Conservation (phyloP, 306 rosid species). For the Prunus salicina region DNA sequence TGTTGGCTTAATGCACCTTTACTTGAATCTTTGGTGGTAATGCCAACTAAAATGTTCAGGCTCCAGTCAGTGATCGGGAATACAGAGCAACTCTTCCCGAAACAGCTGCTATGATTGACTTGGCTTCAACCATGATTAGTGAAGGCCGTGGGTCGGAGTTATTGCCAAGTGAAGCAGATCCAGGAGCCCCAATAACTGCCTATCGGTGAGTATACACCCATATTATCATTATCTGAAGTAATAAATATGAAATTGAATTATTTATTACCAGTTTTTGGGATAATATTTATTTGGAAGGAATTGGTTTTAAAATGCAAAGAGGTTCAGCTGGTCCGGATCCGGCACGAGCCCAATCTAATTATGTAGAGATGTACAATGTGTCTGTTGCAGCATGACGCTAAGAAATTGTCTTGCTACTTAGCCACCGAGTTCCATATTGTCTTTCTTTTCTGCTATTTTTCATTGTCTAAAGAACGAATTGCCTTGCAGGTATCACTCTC, state of each 20-base stretch:
- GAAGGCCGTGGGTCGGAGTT: slow-evolving; percentile 78
- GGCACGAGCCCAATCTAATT: neutral
- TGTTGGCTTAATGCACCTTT: slow-evolving; percentile 16
- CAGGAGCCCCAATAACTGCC: slow-evolving; percentile 77
- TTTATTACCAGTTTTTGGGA: neutral
- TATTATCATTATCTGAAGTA: neutral
- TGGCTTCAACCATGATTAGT: slow-evolving; percentile 87
- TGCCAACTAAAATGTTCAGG: slow-evolving; percentile 52
- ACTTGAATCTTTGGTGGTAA: slow-evolving; percentile 18
- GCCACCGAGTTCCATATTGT: slow-evolving; percentile 3
- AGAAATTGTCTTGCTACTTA: neutral
- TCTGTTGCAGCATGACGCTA: neutral
- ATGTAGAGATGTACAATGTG: neutral
- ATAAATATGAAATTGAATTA: neutral
- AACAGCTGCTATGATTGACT: slow-evolving; percentile 90
- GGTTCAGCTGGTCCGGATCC: neutral
- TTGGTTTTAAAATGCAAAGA: neutral
- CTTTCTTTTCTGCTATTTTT: slow-evolving; percentile 17
- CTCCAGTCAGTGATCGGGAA: slow-evolving; percentile 98
- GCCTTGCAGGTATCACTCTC: slow-evolving; percentile 84
- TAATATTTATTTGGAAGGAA: neutral
- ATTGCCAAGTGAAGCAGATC: slow-evolving; percentile 86
- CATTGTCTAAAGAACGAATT: slow-evolving; percentile 16
- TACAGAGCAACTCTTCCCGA: slow-evolving; percentile 88
- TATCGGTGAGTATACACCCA: slow-evolving; percentile 54